Percentiles rank a stretch among this genome's conserved stretches.
phyloP scores from a whole-genome alignment of 2,329 filamentous ascomycete genomes.

The Calonectria crousiana region DNA sequence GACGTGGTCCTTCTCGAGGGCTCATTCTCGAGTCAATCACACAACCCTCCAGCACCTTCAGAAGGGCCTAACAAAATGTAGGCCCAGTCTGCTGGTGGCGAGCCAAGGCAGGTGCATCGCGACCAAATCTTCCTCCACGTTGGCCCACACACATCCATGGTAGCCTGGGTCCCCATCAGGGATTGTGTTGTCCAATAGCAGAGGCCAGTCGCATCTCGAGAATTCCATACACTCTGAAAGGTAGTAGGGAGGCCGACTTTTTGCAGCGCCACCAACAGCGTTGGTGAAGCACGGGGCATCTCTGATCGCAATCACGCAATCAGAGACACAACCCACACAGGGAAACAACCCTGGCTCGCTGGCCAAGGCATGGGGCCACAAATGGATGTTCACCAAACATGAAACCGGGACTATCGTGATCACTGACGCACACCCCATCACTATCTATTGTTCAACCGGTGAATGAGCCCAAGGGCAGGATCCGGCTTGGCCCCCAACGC shows the following conservation, averaged over 20 bases:
- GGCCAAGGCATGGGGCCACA: not conserved
- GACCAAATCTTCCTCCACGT: not conserved
- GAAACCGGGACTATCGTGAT: not conserved
- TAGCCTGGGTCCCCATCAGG: not conserved
- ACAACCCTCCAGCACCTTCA: not conserved
- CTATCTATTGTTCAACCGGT: not conserved
- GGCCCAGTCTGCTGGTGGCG: not conserved
- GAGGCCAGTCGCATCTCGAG: not conserved
- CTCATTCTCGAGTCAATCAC: not conserved
- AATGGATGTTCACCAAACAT: not conserved
- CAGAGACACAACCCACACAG: not conserved
- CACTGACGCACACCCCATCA: not conserved
- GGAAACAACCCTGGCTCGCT: not conserved
- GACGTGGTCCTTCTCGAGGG: not conserved
- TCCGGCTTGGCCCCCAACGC: not conserved
- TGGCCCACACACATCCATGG: not conserved
- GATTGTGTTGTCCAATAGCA: not conserved
- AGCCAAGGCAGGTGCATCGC: not conserved
- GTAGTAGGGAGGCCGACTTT: not conserved
- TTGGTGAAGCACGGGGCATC: not conserved
- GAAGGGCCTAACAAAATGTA: not conserved
- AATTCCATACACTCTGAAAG: not conserved
- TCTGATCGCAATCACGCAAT: not conserved
- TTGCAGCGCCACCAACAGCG: not conserved
- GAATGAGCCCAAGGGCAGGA: not conserved